A percentile compares a stretch with the other conserved stretches of the same genome.
Evolutionary conservation across 2,329 filamentous ascomycete species (phyloP).

Genomic region (Aspergillus fumigatiaffinis): DNA sequence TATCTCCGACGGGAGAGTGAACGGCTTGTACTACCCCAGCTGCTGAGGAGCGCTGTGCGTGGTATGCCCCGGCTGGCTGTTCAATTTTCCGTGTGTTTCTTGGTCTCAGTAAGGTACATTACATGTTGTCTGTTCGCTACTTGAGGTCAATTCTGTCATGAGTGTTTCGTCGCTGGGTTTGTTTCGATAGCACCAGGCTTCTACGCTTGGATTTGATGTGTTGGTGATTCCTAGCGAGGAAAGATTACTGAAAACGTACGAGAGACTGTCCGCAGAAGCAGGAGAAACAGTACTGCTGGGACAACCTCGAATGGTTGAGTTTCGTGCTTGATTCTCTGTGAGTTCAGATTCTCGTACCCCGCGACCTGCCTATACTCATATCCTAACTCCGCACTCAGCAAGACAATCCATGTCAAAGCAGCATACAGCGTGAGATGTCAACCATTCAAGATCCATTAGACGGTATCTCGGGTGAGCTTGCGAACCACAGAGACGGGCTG

Average conservation of each 20-base stretch:
- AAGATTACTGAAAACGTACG: no score
- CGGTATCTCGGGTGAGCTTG: slow-evolving; percentile 29
- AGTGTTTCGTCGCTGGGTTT: neutral
- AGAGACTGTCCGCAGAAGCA: neutral
- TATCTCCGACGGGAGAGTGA: neutral
- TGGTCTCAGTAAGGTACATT: neutral
- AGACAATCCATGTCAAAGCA: neutral
- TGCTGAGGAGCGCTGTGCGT: neutral
- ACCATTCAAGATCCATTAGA: slow-evolving; percentile 21
- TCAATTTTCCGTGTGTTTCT: neutral
- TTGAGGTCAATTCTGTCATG: neutral
- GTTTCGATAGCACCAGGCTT: neutral
- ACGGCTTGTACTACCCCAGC: neutral
- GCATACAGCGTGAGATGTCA: neutral
- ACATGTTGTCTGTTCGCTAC: neutral
- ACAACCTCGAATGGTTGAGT: no score
- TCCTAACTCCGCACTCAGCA: neutral
- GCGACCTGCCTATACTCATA: no score
- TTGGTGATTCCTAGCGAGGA: neutral
- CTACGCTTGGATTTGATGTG: neutral
- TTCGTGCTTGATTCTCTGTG: neutral
- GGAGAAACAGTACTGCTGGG: no score
- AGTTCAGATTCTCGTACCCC: neutral
- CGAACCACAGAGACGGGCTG: slow-evolving; percentile 16
- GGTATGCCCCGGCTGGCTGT: neutral